These are phyloP conservation scores for Candida boidinii DNA, from an alignment of 805 yeast species.

Conservation along the genomic window DNA sequence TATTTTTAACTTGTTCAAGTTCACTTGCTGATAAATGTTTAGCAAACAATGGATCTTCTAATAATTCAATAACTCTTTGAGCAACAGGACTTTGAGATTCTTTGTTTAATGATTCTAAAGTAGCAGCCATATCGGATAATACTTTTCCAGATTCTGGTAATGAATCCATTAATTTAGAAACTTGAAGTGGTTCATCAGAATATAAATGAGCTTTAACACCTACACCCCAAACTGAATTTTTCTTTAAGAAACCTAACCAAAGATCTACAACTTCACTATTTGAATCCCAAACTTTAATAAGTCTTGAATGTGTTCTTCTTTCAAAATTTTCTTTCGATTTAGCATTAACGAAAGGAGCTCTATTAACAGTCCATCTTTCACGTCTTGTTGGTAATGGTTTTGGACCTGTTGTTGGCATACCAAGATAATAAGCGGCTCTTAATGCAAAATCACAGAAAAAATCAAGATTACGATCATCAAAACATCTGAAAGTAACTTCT, in stretches of 20 bases:
- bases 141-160: slow-evolving; percentile 13
- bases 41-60: slow-evolving; percentile 64
- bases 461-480: slow-evolving; percentile 60
- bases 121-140: slow-evolving; percentile 9
- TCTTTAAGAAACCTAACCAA: slow-evolving; percentile 69
- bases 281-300: slow-evolving; percentile 73
- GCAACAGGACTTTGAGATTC: slow-evolving; percentile 37
- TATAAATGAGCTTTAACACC: slow-evolving; percentile 70
- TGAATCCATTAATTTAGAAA: slow-evolving; percentile 30
- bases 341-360: slow-evolving; percentile 90
- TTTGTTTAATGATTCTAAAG: slow-evolving; percentile 15
- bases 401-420: slow-evolving; percentile 78
- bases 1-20: slow-evolving; percentile 10
- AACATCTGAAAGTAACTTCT: slow-evolving; percentile 65
- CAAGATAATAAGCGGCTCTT: slow-evolving; percentile 84
- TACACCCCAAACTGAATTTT: slow-evolving; percentile 74
- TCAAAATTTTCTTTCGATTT: slow-evolving; percentile 91
- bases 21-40: slow-evolving; percentile 32
- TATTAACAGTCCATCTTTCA: slow-evolving; percentile 89
- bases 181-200: slow-evolving; percentile 40
- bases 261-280: slow-evolving; percentile 78
- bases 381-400: slow-evolving; percentile 58
- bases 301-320: slow-evolving; percentile 73
- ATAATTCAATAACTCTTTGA: slow-evolving; percentile 59
- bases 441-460: slow-evolving; percentile 78